Conservation (phyloP, 1,284 basidiomycete genomes). For the Malassezia brasiliensis region DNA sequence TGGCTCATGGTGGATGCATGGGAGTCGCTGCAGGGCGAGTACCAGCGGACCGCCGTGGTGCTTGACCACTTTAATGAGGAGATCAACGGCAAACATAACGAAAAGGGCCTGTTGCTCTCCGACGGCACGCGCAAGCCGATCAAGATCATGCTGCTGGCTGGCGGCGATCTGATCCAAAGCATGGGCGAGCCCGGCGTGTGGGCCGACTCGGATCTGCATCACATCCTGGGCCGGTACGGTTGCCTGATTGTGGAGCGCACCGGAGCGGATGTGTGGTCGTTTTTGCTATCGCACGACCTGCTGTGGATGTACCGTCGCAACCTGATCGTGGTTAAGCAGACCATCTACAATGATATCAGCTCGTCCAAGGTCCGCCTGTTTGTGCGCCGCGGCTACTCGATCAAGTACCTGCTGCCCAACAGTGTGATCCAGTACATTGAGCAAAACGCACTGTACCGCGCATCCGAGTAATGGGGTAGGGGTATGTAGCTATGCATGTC, state of each 20-base stretch:
- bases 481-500: conserved; percentile 9
- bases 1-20: conserved; percentile 81
- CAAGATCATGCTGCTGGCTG: conserved; percentile 84
- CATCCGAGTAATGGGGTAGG: neutral
- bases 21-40: conserved; percentile 81
- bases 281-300: conserved; percentile 55
- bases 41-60: conserved; percentile 89
- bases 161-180: conserved; percentile 90
- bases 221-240: conserved; percentile 88
- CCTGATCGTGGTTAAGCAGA: conserved; percentile 73
- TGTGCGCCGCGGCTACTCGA: conserved; percentile 79
- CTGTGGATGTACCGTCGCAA: conserved; percentile 60
- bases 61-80: conserved; percentile 91
- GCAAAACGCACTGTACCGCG: conserved; percentile 54
- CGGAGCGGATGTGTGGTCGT: conserved; percentile 72
- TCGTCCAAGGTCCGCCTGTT: conserved; percentile 57
- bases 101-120: conserved; percentile 29
- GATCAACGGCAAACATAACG: conserved; percentile 59
- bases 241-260: conserved; percentile 90
- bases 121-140: conserved; percentile 38
- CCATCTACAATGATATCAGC: conserved; percentile 97
- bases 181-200: conserved; percentile 99
- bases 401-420: conserved; percentile 81
- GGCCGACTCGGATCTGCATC: conserved; percentile 87
- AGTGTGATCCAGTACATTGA: conserved; percentile 93